Percentiles rank a stretch among this genome's conserved stretches.
Evolutionary conservation across 805 yeast genomes (phyloP).

Genomic region (Zygoascus ofunaensis): DNA sequence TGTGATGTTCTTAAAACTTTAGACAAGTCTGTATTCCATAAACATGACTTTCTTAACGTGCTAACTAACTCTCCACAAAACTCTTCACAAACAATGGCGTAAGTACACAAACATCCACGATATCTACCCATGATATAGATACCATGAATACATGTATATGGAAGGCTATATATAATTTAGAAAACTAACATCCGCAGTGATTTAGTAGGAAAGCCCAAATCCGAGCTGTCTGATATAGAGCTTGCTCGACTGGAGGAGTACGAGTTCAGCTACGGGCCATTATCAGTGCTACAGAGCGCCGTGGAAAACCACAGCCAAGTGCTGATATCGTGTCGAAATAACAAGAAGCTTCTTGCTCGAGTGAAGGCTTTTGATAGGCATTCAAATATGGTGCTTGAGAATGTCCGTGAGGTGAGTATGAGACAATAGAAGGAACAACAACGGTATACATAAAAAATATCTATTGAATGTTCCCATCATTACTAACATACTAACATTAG

Average conservation of each 20-base stretch:
- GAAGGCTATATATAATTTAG: background rate
- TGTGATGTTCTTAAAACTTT: background rate
- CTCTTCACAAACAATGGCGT: slow-evolving; percentile 1
- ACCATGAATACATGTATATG: no score
- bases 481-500: slow-evolving; percentile 14
- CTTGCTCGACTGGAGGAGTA: slow-evolving; percentile 76
- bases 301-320: slow-evolving; percentile 67
- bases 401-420: slow-evolving; percentile 67
- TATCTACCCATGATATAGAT: no score
- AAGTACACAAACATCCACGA: background rate
- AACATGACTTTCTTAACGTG: no score
- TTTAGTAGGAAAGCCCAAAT: slow-evolving; percentile 19
- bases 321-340: slow-evolving; percentile 82
- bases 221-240: slow-evolving; percentile 74
- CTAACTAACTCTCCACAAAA: background rate
- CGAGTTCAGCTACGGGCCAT: slow-evolving; percentile 85
- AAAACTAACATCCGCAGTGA: slow-evolving; percentile 12
- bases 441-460: no score
- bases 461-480: no score
- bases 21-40: no score
- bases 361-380: slow-evolving; percentile 95
- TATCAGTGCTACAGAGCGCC: slow-evolving; percentile 78
- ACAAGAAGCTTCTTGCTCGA: slow-evolving; percentile 81
- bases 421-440: no score
- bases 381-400: slow-evolving; percentile 84